Evolutionary conservation across 768 basidiomycete genomes (phyloP).

Genomic region (Hypholoma fasciculare): DNA sequence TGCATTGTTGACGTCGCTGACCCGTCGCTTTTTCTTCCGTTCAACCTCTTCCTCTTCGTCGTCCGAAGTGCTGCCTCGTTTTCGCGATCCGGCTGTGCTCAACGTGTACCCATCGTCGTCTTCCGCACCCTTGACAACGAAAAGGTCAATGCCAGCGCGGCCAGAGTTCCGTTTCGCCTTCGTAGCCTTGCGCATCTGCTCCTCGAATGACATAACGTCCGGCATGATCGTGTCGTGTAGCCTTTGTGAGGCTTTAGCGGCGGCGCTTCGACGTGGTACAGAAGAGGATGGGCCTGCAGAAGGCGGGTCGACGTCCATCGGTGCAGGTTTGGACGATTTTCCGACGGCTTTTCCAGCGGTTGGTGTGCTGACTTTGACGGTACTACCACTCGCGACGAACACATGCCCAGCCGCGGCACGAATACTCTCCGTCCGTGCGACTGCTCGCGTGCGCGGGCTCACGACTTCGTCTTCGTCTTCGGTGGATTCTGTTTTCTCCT

Average conservation of each 20-base stretch:
- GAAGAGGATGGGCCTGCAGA: background rate
- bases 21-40: constrained; percentile 16
- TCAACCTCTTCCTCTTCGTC: constrained; percentile 12
- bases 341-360: constrained; percentile 10
- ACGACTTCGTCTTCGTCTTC: constrained; percentile 21
- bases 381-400: constrained; percentile 2
- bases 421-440: constrained; percentile 26
- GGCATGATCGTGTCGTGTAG: constrained; percentile 75
- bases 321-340: background rate
- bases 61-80: constrained; percentile 4
- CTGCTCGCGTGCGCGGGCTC: constrained; percentile 11
- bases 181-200: constrained; percentile 50
- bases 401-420: constrained; percentile 24
- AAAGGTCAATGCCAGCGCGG: constrained; percentile 19
- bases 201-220: constrained; percentile 68
- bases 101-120: constrained; percentile 10
- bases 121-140: constrained; percentile 13
- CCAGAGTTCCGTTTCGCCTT: constrained; percentile 24
- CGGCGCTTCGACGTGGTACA: constrained; percentile 39
- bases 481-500: background rate
- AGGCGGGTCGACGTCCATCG: constrained; percentile 13
- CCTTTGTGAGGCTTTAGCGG: constrained; percentile 46
- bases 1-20: constrained; percentile 4
- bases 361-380: constrained; percentile 1
- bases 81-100: constrained; percentile 1